Evolutionary conservation across 2,329 filamentous ascomycete genomes (phyloP), one percentile per base, ranked within the genome.

Genomic region (Verticillium longisporum): DNA sequence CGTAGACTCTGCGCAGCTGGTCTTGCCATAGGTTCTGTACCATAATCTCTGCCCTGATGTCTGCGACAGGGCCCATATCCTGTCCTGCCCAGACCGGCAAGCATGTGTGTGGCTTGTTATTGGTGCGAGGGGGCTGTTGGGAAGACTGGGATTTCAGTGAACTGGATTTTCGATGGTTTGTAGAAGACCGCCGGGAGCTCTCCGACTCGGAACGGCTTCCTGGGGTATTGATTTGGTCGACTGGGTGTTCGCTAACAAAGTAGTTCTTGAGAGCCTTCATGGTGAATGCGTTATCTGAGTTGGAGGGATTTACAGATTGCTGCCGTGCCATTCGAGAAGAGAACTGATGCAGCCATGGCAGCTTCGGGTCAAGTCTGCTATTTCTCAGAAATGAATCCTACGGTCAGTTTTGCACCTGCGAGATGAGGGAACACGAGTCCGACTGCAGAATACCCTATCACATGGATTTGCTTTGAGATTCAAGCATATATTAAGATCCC

Each of bases 181-280:
- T 7, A 21, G 45, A 53, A n/a, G 45, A 18, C 38, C 45, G 45
- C 6, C n/a, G 45, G 45, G 45, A 53, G 45, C 45, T 53, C 9
- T 26, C 18, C 1, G 45, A 53, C 18, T 53, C 45, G n/a, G 45
- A 53, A n/a, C 13, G 45, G 18, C 45, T 53, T 21, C 45, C 45
- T 3, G 45, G 18, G 10, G 45, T 53, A 18, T 53, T 53, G 45
- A 53, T 26, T 18, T 53, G 45, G 38, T 60, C 61, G 33, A 61
- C 18, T 9, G 45, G 45, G 18, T 53, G 45, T 53, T 53, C 45
- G 18, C n/a, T 56, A 41, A 62, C 37, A 54, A 63, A 62, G 37
- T 65, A 65, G 32, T 61, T 61, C 58, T 63, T 65, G 63, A 65
- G 59, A 50, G 63, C 58, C 55, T 65, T 56, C 63, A 65, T 65